Conservation (phyloP, 345 rosid genomes). For the Corchorus olitorius region DNA sequence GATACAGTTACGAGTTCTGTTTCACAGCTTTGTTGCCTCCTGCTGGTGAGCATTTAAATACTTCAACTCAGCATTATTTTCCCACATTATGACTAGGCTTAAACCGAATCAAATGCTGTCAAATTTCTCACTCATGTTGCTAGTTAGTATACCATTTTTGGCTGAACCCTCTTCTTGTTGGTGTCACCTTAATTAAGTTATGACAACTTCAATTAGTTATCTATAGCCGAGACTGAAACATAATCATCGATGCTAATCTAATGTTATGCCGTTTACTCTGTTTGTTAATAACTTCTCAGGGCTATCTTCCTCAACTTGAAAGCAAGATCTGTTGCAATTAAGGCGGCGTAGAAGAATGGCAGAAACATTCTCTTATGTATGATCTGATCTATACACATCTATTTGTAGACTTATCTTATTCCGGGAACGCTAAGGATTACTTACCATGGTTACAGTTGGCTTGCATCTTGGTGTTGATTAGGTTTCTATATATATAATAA, state of each 20-base stretch:
- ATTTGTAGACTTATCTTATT: neutral
- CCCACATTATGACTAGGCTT: neutral
- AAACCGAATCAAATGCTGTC: neutral
- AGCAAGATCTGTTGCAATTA: slow-evolving; percentile 65
- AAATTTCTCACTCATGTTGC: neutral
- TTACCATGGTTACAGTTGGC: neutral
- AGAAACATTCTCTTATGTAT: too few species aligned
- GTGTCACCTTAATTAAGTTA: neutral
- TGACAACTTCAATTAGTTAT: neutral
- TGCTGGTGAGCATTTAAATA: slow-evolving; percentile 60
- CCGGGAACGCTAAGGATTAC: neutral
- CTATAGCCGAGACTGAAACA: neutral
- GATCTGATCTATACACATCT: neutral
- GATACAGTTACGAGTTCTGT: slow-evolving; percentile 75
- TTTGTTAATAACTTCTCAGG: slow-evolving; percentile 45
- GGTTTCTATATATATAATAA: too few species aligned
- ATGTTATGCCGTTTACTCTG: neutral
- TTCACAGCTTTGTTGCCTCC: slow-evolving; percentile 65
- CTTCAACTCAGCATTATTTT: neutral
- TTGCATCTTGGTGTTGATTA: neutral
- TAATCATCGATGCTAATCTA: neutral
- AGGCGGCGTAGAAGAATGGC: slow-evolving; percentile 43
- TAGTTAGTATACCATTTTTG: neutral
- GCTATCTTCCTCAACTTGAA: slow-evolving; percentile 79
- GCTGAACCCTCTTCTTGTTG: neutral